Conservation (phyloP, 371 early-diverging fungal species). For the Mortierella sp. region DNA sequence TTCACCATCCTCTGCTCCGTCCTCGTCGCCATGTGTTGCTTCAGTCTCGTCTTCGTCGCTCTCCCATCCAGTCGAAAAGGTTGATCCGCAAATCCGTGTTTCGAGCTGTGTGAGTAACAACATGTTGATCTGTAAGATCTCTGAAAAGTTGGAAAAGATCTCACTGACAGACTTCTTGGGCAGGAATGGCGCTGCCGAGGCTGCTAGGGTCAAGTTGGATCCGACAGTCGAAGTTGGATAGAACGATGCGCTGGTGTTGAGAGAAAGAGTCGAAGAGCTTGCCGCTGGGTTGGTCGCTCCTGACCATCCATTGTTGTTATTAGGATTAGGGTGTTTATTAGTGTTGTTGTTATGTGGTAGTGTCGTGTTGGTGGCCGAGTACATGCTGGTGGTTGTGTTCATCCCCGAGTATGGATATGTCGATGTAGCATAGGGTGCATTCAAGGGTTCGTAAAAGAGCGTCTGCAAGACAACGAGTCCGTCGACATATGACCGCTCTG, state of each 20-base stretch:
- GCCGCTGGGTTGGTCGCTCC: neutral
- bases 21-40: neutral
- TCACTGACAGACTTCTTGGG: conserved; percentile 60
- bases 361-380: neutral
- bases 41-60: conserved; percentile 43
- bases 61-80: conserved; percentile 54
- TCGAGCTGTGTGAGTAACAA: conserved; percentile 73
- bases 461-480: conserved; percentile 74
- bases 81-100: conserved; percentile 57
- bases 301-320: conserved; percentile 13
- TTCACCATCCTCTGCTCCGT: conserved; percentile 33
- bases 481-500: conserved; percentile 84
- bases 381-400: conserved; percentile 32
- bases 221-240: conserved; percentile 47
- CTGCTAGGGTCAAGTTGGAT: conserved; percentile 44
- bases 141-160: conserved; percentile 79
- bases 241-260: neutral
- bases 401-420: conserved; percentile 26
- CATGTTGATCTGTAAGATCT: conserved; percentile 73
- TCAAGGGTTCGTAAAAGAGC: conserved; percentile 60
- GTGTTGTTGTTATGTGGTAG: conserved; percentile 10
- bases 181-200: conserved; percentile 56
- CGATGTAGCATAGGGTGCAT: conserved; percentile 33
- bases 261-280: neutral
- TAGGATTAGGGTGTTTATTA: conserved; percentile 17